Evolutionary conservation across 2,329 filamentous ascomycete genomes (phyloP).

Genomic region (Diplocarpon rosae): DNA sequence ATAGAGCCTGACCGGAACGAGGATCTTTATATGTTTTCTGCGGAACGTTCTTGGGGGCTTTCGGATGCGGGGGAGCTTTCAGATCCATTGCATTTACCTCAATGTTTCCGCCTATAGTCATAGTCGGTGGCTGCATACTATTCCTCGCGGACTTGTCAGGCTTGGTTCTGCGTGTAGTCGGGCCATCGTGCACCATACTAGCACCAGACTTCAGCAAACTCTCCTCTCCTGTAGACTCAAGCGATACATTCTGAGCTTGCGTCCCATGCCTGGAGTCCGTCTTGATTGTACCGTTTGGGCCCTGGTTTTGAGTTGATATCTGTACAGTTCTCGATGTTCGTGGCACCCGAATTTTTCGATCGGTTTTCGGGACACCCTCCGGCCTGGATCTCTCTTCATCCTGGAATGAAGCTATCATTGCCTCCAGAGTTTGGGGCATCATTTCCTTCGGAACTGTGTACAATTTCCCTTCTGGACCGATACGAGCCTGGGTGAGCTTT

Average conservation of each 20-base stretch:
- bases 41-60: slow-evolving; percentile 1
- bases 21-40: slow-evolving; percentile 7
- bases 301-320: too few relatives aligned
- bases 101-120: not conserved
- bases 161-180: too few relatives aligned
- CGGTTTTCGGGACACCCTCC: too few relatives aligned
- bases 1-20: not conserved
- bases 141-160: too few relatives aligned
- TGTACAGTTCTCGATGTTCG: too few relatives aligned
- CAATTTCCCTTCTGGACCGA: slow-evolving; percentile 1
- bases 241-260: too few relatives aligned
- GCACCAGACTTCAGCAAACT: too few relatives aligned
- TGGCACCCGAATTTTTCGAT: not conserved
- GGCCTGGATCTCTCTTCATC: not conserved
- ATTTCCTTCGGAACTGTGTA: slow-evolving; percentile 8
- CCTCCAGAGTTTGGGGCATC: not conserved
- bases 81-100: not conserved
- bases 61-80: not conserved
- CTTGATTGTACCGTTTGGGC: too few relatives aligned
- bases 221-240: too few relatives aligned
- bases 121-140: not conserved
- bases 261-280: too few relatives aligned
- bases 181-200: too few relatives aligned
- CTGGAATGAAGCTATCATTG: slow-evolving; percentile 1
- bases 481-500: slow-evolving; percentile 4